A percentile compares a stretch with the other conserved stretches of the same genome.
These are phyloP conservation scores for Tricholoma saponaceum DNA, from an alignment of 768 basidiomycete genomes.

Conservation along the genomic window DNA sequence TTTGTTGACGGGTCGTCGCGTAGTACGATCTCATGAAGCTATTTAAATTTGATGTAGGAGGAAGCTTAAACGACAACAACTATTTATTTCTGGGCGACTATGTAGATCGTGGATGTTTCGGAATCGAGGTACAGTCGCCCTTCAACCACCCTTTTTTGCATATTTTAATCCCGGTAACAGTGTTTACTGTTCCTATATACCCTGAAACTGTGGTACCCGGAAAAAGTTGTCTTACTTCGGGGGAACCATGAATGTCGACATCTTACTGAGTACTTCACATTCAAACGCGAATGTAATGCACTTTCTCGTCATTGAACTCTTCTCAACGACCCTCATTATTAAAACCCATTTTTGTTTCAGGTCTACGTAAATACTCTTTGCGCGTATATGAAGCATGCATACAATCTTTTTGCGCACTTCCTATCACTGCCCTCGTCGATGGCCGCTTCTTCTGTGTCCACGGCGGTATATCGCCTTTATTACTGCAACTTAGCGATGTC, in stretches of 20 bases:
- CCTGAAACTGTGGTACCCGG: constrained; percentile 88
- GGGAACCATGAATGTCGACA: constrained; percentile 98
- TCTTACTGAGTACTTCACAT: constrained; percentile 96
- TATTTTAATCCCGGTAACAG: constrained; percentile 32
- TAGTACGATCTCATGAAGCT: constrained; percentile 99
- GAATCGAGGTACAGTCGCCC: constrained; percentile 43
- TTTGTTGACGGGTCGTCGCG: neutral
- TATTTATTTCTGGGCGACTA: constrained; percentile 98
- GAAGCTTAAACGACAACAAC: constrained; percentile 71
- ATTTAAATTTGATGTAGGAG: constrained; percentile 94
- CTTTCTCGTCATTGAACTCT: neutral
- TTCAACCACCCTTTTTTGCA: neutral
- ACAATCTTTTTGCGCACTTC: constrained; percentile 85
- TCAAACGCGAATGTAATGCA: constrained; percentile 89
- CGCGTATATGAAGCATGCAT: constrained; percentile 91
- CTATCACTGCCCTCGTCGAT: constrained; percentile 90
- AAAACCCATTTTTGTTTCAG: constrained; percentile 31
- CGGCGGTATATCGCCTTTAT: constrained; percentile 88
- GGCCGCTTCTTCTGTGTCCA: constrained; percentile 97
- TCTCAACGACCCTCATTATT: neutral
- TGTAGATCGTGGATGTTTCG: constrained; percentile 93
- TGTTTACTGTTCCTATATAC: constrained; percentile 92
- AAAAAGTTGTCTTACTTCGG: constrained; percentile 76
- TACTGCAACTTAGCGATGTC: constrained; percentile 76
- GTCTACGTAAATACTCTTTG: constrained; percentile 86